These are phyloP conservation scores for Phytopythium chamaehyphon DNA, from an alignment of 352 stramenopile genomes.

Conservation along the genomic window DNA sequence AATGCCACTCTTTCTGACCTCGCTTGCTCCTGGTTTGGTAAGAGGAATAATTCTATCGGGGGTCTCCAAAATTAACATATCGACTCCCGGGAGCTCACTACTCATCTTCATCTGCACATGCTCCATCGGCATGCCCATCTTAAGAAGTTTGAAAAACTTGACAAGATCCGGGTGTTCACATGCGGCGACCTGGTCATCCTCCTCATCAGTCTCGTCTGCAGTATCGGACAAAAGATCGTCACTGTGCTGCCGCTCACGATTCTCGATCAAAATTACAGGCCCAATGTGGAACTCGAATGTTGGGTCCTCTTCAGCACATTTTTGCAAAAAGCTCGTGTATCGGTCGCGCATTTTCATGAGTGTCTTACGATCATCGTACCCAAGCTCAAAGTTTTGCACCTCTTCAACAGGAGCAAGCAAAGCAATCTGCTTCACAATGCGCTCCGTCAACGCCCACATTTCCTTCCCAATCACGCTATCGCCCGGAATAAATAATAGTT, in stretches of 20 bases:
- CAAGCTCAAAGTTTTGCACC: constrained; percentile 71
- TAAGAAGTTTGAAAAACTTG: constrained; percentile 82
- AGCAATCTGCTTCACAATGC: constrained; percentile 74
- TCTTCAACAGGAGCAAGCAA: constrained; percentile 77
- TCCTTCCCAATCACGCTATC: constrained; percentile 83
- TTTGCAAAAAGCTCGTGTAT: constrained; percentile 71
- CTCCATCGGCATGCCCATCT: constrained; percentile 70
- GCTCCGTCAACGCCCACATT: constrained; percentile 81
- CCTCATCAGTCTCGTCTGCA: constrained; percentile 63
- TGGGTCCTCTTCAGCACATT: constrained; percentile 66
- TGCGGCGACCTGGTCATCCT: constrained; percentile 41
- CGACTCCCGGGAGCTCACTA: constrained; percentile 48
- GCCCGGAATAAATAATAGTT: constrained; percentile 82
- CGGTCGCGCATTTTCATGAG: constrained; percentile 69
- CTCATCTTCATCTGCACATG: constrained; percentile 73
- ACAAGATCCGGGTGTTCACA: constrained; percentile 61
- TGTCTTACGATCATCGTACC: constrained; percentile 79
- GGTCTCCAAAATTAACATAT: constrained; percentile 57
- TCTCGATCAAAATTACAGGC: constrained; percentile 74
- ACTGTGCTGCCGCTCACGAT: constrained; percentile 45
- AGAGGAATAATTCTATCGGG: constrained; percentile 88
- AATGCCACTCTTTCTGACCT: constrained; percentile 32
- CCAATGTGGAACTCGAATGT: constrained; percentile 64
- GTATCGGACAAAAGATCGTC: constrained; percentile 63
- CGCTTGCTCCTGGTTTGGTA: constrained; percentile 48